Evolutionary conservation across 352 stramenopile species (phyloP).

Genomic region (Plasmopara muralis): DNA sequence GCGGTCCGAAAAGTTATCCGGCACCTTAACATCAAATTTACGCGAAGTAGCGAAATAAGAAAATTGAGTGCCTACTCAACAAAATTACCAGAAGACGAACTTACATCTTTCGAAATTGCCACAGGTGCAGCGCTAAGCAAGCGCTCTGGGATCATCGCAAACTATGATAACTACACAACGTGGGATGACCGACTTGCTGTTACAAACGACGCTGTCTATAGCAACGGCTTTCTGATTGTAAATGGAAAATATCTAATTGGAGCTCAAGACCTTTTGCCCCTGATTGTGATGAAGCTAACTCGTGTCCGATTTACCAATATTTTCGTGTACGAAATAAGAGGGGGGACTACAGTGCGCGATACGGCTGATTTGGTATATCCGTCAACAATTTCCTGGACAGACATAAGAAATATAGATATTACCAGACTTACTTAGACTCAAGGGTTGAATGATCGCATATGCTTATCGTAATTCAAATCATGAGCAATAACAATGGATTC

Average conservation of each 20-base stretch:
- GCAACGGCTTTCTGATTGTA: conserved; percentile 31
- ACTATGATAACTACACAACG: conserved; percentile 22
- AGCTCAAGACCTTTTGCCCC: conserved; percentile 21
- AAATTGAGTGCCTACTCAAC: conserved; percentile 9
- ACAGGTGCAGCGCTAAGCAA: conserved; percentile 20
- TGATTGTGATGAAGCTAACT: conserved; percentile 35
- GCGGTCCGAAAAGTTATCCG: conserved; percentile 11
- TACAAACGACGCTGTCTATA: conserved; percentile 32
- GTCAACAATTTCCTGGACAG: too few relatives aligned
- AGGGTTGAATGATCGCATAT: too few relatives aligned
- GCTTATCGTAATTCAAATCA: too few relatives aligned
- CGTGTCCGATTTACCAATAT: conserved; percentile 28
- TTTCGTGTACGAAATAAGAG: conserved; percentile 22
- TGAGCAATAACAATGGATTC: too few relatives aligned
- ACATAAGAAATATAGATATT: too few relatives aligned
- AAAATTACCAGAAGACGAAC: conserved; percentile 1
- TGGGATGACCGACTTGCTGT: conserved; percentile 15
- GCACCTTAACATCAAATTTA: background rate
- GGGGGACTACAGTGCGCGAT: too few relatives aligned
- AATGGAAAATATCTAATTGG: conserved; percentile 32
- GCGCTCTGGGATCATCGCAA: conserved; percentile 15
- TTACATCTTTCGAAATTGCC: conserved; percentile 20
- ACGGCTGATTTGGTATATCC: too few relatives aligned
- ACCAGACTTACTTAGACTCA: too few relatives aligned
- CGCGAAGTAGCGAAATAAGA: background rate